Evolutionary conservation across 345 rosid genomes (phyloP), one percentile per base, ranked within the genome.

Genomic region (Euphorbia peplus): DNA sequence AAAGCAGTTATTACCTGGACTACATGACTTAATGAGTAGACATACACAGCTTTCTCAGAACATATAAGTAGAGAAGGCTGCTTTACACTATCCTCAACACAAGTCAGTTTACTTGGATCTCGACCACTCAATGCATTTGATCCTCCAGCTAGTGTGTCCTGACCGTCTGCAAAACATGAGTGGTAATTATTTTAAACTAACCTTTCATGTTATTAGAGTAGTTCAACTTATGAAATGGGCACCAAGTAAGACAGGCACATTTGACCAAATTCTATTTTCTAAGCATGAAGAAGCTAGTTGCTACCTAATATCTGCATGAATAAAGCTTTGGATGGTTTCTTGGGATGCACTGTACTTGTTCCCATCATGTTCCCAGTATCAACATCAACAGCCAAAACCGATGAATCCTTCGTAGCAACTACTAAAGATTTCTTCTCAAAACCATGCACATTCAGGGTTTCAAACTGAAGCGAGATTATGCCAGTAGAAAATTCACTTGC

Each of bases 31-130:
- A 91, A 69, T 46, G 97, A 88, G 79, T 91, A 93, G 62, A 88
- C 70, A 69, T 91, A 93, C 53, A 78, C 85, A 46, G 97, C 90
- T 82, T 89, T 93, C 86, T 93, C 97, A 3, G 90, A 89, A 71
- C 97, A 91, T 48, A 89, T 24, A 70, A 93, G 78, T 70, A 90
- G 56, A 68, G 71, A 79, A 64, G 76, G 80, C 77, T 89, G 90
- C 78, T 82, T 89, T 51, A 69, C 54, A 8, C 71, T 47, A 69
- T 86, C 83, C 70, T 86, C 96, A 41, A 63, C 75, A 44, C 76
- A 70, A 74, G 69, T 72, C 60, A 69, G 83, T 72, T 69, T 79
- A 68, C 54, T 73, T 44, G 65, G 8, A 26, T 80, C 86, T 57
- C 7, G 29, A 56, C 75, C 71, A 70, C 65, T 79, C 54, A 70